These are phyloP conservation scores for Trametes cingulata DNA, from an alignment of 768 basidiomycete species.

Conservation along the genomic window DNA sequence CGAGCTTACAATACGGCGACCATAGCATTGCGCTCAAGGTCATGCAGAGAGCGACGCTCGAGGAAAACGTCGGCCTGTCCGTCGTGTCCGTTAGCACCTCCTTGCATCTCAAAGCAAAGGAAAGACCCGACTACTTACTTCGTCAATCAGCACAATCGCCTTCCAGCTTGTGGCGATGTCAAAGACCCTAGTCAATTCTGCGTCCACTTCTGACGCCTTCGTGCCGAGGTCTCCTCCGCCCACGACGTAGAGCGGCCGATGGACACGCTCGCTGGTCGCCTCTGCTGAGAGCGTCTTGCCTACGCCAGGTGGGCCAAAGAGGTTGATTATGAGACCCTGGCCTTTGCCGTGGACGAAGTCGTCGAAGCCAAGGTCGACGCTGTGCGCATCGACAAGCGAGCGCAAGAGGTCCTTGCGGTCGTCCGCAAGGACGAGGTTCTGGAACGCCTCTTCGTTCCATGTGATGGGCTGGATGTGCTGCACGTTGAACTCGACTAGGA, in stretches of 20 bases:
- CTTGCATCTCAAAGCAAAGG: too few species aligned
- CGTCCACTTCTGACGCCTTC: conserved; percentile 31
- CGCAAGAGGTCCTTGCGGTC: conserved; percentile 32
- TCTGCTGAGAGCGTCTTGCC: conserved; percentile 33
- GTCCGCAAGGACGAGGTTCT: conserved; percentile 32
- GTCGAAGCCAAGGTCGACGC: conserved; percentile 28
- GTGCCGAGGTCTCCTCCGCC: conserved; percentile 20
- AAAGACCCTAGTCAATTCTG: conserved; percentile 32
- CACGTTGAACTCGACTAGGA: conserved; percentile 60
- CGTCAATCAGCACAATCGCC: conserved; percentile 34
- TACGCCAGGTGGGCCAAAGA: conserved; percentile 33
- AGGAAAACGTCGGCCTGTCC: conserved; percentile 18
- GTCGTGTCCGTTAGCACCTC: neutral
- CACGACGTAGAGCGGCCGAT: conserved; percentile 22
- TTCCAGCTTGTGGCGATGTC: conserved; percentile 36
- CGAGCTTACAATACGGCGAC: conserved; percentile 53
- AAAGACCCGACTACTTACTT: too few species aligned
- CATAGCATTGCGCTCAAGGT: conserved; percentile 58
- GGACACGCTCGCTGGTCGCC: conserved; percentile 28
- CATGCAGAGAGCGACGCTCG: conserved; percentile 16
- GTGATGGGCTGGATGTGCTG: conserved; percentile 52
- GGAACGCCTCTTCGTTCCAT: conserved; percentile 36
- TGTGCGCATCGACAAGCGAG: conserved; percentile 35
- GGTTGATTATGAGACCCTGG: conserved; percentile 35
- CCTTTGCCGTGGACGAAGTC: conserved; percentile 40